Evolutionary conservation across 345 rosid genomes (phyloP).

Genomic region (Odontarrhena argentea): DNA sequence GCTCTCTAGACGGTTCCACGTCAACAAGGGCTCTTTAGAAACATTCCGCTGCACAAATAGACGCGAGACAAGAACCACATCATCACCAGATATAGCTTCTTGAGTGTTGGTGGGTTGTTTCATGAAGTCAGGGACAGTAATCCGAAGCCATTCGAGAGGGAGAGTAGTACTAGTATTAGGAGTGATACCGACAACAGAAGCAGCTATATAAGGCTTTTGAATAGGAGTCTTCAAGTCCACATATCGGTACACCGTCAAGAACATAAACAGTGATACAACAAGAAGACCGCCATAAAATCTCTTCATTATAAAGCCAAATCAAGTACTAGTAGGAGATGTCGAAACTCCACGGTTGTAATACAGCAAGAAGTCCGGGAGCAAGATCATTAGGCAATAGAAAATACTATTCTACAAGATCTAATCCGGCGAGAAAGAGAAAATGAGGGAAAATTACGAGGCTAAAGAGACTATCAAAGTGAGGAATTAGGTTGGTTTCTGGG

Average conservation of each 20-base stretch:
- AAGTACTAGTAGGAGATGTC: conserved; percentile 22
- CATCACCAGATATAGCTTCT: conserved; percentile 60
- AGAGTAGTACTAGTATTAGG: conserved; percentile 55
- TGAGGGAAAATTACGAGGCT: too few relatives aligned
- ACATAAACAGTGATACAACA: conserved; percentile 73
- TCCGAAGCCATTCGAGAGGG: conserved; percentile 76
- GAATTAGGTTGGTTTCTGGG: too few relatives aligned
- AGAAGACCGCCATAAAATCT: conserved; percentile 74
- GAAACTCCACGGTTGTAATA: conserved; percentile 14
- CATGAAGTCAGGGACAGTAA: conserved; percentile 56
- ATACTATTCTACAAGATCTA: too few relatives aligned
- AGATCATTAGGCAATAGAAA: conserved; percentile 16
- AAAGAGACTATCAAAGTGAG: too few relatives aligned
- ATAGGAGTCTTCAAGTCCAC: conserved; percentile 61
- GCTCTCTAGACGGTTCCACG: conserved; percentile 73
- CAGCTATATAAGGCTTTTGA: conserved; percentile 55
- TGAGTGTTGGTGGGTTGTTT: conserved; percentile 60
- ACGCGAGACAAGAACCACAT: conserved; percentile 41
- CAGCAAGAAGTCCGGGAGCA: too few relatives aligned
- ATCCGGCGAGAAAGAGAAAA: too few relatives aligned
- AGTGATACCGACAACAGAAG: conserved; percentile 42
- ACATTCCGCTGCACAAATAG: conserved; percentile 67
- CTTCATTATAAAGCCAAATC: conserved; percentile 65
- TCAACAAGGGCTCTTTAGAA: conserved; percentile 58
- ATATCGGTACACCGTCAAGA: conserved; percentile 66